phyloP scores from a whole-genome alignment of 1,284 basidiomycete species.

The Ustilago tritici region DNA sequence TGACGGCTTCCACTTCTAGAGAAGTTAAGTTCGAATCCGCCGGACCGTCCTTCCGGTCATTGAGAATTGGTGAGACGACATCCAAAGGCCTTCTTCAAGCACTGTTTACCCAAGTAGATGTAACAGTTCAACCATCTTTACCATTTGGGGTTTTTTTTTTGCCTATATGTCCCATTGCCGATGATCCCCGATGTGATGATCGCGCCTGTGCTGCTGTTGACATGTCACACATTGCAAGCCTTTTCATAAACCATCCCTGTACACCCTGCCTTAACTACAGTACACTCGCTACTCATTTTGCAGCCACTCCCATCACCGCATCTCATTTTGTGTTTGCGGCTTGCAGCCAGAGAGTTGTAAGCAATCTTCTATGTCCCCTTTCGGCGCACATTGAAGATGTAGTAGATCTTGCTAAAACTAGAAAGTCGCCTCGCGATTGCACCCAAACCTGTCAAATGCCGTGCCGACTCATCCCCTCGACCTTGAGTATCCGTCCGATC shows the following conservation, averaged over 20 bases:
- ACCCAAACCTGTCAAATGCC: not conserved
- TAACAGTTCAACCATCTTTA: not conserved
- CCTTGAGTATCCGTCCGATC: not conserved
- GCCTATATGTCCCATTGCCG: not conserved
- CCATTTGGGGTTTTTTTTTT: not conserved
- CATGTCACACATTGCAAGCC: constrained; percentile 29
- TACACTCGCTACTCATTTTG: not conserved
- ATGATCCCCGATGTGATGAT: not conserved
- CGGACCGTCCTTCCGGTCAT: constrained; percentile 39
- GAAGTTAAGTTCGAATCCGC: constrained; percentile 13
- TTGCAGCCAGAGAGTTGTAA: not conserved
- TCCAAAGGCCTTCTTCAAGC: not conserved
- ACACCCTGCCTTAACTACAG: not conserved
- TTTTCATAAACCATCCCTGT: not conserved
- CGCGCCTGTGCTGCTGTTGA: constrained; percentile 10
- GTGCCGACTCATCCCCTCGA: not conserved
- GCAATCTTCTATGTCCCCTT: not conserved
- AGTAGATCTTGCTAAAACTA: constrained; percentile 32
- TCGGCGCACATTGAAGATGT: not conserved
- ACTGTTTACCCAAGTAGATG: not conserved
- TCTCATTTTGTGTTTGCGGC: not conserved
- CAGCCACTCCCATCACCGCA: not conserved
- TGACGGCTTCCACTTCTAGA: constrained; percentile 21
- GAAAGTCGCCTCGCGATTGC: not conserved
- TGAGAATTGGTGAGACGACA: not conserved